A percentile compares a stretch with the other conserved stretches of the same genome.
Evolutionary conservation across 1,139 yeast genomes (phyloP).

Genomic region (Magnusiomyces fungicola): DNA sequence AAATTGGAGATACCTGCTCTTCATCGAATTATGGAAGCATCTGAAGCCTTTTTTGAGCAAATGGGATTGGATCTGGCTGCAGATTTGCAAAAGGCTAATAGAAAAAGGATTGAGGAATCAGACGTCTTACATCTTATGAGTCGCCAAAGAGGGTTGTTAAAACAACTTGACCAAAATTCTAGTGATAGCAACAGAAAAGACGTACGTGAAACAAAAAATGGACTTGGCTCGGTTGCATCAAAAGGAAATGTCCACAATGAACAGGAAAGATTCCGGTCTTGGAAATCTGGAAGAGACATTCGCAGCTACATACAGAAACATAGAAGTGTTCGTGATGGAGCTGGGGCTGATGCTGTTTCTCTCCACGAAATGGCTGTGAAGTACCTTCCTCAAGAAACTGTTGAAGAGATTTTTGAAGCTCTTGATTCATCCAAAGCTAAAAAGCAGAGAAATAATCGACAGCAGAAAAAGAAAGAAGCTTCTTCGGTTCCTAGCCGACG

Average conservation of each 20-base stretch:
- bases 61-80: slow-evolving; percentile 24
- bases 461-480: neutral
- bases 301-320: neutral
- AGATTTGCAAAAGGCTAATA: slow-evolving; percentile 27
- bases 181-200: too few relatives aligned
- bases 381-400: slow-evolving; percentile 27
- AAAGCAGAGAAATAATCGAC: neutral
- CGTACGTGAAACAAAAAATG: too few relatives aligned
- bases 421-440: neutral
- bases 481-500: too few relatives aligned
- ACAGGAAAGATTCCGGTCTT: neutral
- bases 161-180: neutral
- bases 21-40: slow-evolving; percentile 24
- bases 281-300: neutral
- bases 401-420: slow-evolving; percentile 19
- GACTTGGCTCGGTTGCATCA: neutral
- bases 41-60: slow-evolving; percentile 27
- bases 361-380: slow-evolving; percentile 20
- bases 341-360: slow-evolving; percentile 8
- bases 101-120: slow-evolving; percentile 26
- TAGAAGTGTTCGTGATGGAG: neutral
- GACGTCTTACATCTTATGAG: slow-evolving; percentile 27
- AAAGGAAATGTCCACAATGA: neutral
- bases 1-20: slow-evolving; percentile 22
- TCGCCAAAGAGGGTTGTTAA: slow-evolving; percentile 22